Evolutionary conservation across 2,329 filamentous ascomycete genomes (phyloP), one percentile per base, ranked within the genome.

Genomic region (Hirsutella rhossiliensis): DNA sequence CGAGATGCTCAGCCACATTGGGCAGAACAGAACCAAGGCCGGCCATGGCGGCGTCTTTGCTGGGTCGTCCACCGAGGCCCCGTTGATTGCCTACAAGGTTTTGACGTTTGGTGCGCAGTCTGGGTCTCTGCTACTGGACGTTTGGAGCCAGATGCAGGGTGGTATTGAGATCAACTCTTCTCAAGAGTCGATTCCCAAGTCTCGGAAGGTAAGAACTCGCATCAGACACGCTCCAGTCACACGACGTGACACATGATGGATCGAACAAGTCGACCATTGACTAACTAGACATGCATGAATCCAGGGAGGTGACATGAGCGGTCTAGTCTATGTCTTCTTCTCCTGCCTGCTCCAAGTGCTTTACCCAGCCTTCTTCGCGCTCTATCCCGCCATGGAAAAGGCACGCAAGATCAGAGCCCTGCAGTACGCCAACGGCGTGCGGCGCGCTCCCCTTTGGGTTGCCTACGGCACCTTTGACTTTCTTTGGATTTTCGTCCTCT

Each of bases 341-440:
- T 66, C 76, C 18, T 89, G 90, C 53, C 82, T 84, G 46, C 72
- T 78, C 0, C 82, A 84, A 0, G 87, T 78, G 62, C 64, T 76
- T 15, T 78, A 82, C 1, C 70, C 71, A 13, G 75, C 78, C 9
- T 83, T 82, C 23, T 73, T 94, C 54, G 77, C 82, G 0, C 66
- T 94, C 6, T 94, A 94, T 56, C 84, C 85, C 1, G 92, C 86
- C 4, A 66, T 85, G 12, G 87, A 94, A 61, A 74, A 86, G 28
- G 65, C 84, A 4, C 70, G 79, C 43, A 82, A 86, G 47, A 84
- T 94, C 37, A 75, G 87, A 42, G 82, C 82, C 5, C 66, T 95
- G 20, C 80, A 94, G 59, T 94, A 92, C 62, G 88, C 84, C 45
- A 94, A 94, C 57, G 87, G 87, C 30, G 85, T 94, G 29, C 73